A percentile compares a stretch with the other conserved stretches of the same genome.
Conservation (phyloP, 2,329 filamentous ascomycete species). For the Periconia sp. region DNA sequence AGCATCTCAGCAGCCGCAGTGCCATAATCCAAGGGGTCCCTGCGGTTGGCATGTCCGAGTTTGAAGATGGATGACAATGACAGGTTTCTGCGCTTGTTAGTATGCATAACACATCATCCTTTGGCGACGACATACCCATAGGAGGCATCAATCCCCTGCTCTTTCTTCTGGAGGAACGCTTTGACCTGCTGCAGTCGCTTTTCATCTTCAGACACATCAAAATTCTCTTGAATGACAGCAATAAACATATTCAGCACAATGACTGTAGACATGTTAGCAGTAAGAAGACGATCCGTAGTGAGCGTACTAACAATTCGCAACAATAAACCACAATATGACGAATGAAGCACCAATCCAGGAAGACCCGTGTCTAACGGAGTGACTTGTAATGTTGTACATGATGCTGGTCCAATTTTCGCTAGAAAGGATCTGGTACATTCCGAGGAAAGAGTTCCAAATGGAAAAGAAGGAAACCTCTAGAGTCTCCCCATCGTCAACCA, state of each 20-base stretch:
- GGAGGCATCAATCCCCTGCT: constrained; percentile 67
- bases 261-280: constrained; percentile 44
- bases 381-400: constrained; percentile 77
- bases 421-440: constrained; percentile 96
- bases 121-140: constrained; percentile 49
- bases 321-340: constrained; percentile 91
- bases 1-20: constrained; percentile 94
- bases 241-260: constrained; percentile 99
- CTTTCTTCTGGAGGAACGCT: constrained; percentile 88
- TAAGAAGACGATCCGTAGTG: background rate
- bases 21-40: constrained; percentile 88
- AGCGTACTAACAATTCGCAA: constrained; percentile 68
- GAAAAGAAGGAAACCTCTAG: constrained; percentile 79
- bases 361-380: constrained; percentile 66
- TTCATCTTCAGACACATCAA: constrained; percentile 97
- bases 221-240: constrained; percentile 99
- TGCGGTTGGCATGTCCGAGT: constrained; percentile 62
- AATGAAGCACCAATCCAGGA: constrained; percentile 92
- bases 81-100: constrained; percentile 58
- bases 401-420: constrained; percentile 95
- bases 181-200: constrained; percentile 96
- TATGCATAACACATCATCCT: background rate
- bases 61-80: constrained; percentile 68
- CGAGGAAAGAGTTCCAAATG: constrained; percentile 93
- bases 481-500: constrained; percentile 62